phyloP scores from a whole-genome alignment of 179 eudicot genomes.

The Beta lomatogona region DNA sequence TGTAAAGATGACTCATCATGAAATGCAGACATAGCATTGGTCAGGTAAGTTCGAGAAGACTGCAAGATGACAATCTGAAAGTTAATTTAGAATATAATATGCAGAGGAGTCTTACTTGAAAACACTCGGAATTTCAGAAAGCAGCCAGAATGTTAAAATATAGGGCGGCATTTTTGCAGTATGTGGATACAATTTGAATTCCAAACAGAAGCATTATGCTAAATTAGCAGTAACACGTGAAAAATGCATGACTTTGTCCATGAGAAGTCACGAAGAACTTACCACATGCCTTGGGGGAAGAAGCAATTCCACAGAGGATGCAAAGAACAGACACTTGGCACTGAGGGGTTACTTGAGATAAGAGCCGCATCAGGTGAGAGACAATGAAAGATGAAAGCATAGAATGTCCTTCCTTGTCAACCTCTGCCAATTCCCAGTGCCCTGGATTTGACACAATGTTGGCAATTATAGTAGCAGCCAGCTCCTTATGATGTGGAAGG shows the following conservation, averaged over 20 bases:
- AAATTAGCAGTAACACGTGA: background rate
- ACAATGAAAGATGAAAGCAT: slow-evolving; percentile 52
- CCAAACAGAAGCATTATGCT: background rate
- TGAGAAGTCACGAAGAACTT: slow-evolving; percentile 19
- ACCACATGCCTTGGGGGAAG: slow-evolving; percentile 74
- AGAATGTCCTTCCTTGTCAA: slow-evolving; percentile 44
- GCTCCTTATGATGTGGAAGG: slow-evolving; percentile 38
- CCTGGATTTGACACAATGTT: slow-evolving; percentile 65
- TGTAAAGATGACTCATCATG: background rate
- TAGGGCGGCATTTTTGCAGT: background rate
- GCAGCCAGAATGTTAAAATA: background rate
- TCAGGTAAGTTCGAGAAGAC: background rate
- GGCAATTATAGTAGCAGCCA: slow-evolving; percentile 58
- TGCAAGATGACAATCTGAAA: background rate
- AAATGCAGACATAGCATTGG: background rate
- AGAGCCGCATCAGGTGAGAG: slow-evolving; percentile 39
- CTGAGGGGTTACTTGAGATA: slow-evolving; percentile 46
- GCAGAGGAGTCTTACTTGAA: background rate
- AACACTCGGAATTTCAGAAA: background rate
- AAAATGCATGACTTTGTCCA: background rate
- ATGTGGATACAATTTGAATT: background rate
- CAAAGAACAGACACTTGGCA: slow-evolving; percentile 56
- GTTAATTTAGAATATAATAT: background rate
- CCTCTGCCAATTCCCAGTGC: slow-evolving; percentile 68
- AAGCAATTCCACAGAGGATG: slow-evolving; percentile 58